A percentile compares a stretch with the other conserved stretches of the same genome.
These are phyloP conservation scores for Fusarium buharicum DNA, from an alignment of 2,329 filamentous ascomycete genomes.

Conservation along the genomic window DNA sequence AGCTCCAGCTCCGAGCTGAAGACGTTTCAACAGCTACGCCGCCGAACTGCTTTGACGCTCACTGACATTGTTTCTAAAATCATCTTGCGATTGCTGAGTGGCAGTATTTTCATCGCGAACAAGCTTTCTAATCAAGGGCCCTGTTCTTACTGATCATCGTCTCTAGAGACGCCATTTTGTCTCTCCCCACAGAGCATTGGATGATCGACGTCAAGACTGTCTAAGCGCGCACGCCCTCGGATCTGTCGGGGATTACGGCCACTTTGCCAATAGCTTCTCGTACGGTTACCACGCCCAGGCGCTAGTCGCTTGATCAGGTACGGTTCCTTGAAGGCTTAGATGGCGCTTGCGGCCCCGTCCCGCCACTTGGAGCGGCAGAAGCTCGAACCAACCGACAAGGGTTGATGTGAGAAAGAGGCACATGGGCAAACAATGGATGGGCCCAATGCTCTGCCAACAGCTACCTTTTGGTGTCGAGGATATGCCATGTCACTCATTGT, in stretches of 20 bases:
- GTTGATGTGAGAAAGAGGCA: conserved; percentile 28
- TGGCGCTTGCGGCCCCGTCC: conserved; percentile 45
- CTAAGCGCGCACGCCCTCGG: conserved; percentile 27
- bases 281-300: conserved; percentile 25
- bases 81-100: not conserved
- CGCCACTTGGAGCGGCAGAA: conserved; percentile 44
- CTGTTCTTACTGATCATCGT: conserved; percentile 18
- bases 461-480: conserved; percentile 14
- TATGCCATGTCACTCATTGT: conserved; percentile 6
- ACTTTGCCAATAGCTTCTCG: conserved; percentile 4
- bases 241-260: conserved; percentile 25
- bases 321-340: conserved; percentile 45
- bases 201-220: conserved; percentile 6
- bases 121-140: conserved; percentile 11
- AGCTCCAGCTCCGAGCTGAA: not conserved
- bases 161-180: conserved; percentile 6
- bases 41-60: conserved; percentile 5
- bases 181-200: conserved; percentile 10
- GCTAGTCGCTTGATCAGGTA: conserved; percentile 41
- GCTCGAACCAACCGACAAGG: conserved; percentile 33
- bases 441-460: not conserved
- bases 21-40: conserved; percentile 6
- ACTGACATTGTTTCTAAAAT: conserved; percentile 14
- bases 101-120: conserved; percentile 2
- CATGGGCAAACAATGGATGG: conserved; percentile 21